Base-by-base conservation (phyloP, 352 stramenopile species). In the Saprolegnia parasitica region DNA sequence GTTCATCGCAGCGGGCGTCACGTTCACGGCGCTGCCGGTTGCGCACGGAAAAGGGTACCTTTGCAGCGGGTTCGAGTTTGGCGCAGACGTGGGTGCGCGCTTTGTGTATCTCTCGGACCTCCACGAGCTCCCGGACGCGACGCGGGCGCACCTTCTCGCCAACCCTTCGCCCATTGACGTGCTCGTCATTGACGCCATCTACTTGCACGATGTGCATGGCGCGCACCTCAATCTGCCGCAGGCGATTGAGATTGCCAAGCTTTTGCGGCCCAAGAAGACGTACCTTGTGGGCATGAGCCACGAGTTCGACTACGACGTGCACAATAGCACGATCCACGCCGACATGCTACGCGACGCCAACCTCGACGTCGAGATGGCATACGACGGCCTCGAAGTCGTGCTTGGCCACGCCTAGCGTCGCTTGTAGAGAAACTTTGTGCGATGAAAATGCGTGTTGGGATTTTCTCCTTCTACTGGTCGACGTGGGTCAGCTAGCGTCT, bases 31-130 rank as follows among this genome's bases (percentile, higher is more conserved):
- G 6, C 86, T 96, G 49, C 87, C 88, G 0, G 86, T 96, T 20
- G 75, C 88, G 58, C 88, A 96, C 65, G 88, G 88, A n/a, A 79
- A 78, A 0, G 85, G 82, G 21, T 96, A 95, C 67, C 77, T 78
- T 24, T 91, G 83, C 29, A 85, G 80, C 56, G 88, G 77, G 1
- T 96, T 95, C 49, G 86, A 93, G 50, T 95, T 95, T 63, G 88
- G 88, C 2, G 52, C 50, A 0, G 84, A 94, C 37, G 72, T 83
- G 55, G 84, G 83, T 20, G 74, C 76, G 9, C 77, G 88, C 2
- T 83, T 96, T 47, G 81, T 95, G 39, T 96, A 96, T 78, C 90
- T 96, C 62, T 95, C 87, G 10, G 88, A 96, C 75, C 81, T 93
- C 72, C 93, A 84, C 42, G 82, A 90, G 35, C 72, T 96, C n/a